phyloP scores from a whole-genome alignment of 1,284 basidiomycete genomes.

The Mycena sp. region DNA sequence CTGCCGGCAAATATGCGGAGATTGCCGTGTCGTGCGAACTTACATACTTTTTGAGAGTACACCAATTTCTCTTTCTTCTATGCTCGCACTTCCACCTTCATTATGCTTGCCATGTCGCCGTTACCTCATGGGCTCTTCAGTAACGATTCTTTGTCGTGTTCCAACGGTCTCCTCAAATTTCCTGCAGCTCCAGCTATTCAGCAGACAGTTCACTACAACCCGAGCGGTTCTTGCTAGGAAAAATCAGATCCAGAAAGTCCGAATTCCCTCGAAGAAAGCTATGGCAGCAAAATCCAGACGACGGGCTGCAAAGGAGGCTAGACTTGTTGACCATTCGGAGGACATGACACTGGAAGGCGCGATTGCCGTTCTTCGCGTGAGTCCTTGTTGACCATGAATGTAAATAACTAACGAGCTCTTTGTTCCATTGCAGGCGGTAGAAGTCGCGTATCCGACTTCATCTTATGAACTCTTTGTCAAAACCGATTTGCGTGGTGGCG shows the following conservation, averaged over 20 bases:
- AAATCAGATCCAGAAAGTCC: constrained; percentile 56
- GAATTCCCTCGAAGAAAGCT: constrained; percentile 70
- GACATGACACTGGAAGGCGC: constrained; percentile 73
- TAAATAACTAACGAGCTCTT: neutral
- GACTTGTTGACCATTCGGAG: constrained; percentile 62
- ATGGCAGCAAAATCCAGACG: constrained; percentile 61
- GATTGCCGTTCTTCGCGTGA: constrained; percentile 72
- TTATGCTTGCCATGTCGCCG: constrained; percentile 24
- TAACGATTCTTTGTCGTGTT: too few species aligned
- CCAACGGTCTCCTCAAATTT: constrained; percentile 14
- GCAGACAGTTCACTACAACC: constrained; percentile 58
- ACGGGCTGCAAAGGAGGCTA: constrained; percentile 44
- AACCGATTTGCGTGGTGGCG: constrained; percentile 74
- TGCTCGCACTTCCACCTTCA: constrained; percentile 17
- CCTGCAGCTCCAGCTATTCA: constrained; percentile 33
- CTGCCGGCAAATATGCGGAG: too few species aligned
- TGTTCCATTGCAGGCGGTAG: constrained; percentile 82
- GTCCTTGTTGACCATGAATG: constrained; percentile 37
- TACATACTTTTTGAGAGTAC: neutral
- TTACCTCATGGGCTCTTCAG: constrained; percentile 11
- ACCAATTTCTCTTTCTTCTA: neutral
- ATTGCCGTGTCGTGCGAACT: constrained; percentile 10
- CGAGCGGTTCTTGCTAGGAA: constrained; percentile 54
- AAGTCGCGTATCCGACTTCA: constrained; percentile 77
- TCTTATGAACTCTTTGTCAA: constrained; percentile 86